phyloP scores from a whole-genome alignment of 2,329 filamentous ascomycete genomes.

The Clonostachys rhizophaga region DNA sequence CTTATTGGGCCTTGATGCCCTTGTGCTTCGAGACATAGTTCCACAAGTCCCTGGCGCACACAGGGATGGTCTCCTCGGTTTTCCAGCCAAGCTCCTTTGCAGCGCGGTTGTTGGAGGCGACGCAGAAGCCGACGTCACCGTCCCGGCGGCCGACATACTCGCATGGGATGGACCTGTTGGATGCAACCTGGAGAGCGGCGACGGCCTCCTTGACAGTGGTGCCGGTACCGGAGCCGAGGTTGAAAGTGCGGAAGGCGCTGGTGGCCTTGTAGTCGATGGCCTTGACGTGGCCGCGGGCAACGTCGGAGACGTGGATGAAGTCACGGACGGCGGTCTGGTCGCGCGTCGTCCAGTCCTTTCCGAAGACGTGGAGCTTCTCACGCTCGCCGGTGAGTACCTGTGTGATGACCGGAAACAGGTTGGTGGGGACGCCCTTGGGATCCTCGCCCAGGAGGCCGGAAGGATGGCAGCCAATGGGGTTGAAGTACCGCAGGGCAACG shows the following conservation, averaged over 20 bases:
- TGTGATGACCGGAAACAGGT: slow-evolving; percentile 60
- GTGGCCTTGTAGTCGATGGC: slow-evolving; percentile 35
- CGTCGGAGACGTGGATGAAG: slow-evolving; percentile 64
- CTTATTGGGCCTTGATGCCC: not conserved
- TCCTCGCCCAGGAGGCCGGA: slow-evolving; percentile 62
- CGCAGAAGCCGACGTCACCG: slow-evolving; percentile 37
- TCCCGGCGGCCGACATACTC: slow-evolving; percentile 26
- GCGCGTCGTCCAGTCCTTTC: slow-evolving; percentile 58
- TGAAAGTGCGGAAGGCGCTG: slow-evolving; percentile 32
- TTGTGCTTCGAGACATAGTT: slow-evolving; percentile 16
- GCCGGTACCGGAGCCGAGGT: slow-evolving; percentile 38
- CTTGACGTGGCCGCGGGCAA: slow-evolving; percentile 60
- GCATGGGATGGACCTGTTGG: slow-evolving; percentile 26
- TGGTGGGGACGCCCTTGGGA: slow-evolving; percentile 55
- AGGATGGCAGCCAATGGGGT: slow-evolving; percentile 61
- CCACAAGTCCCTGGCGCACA: slow-evolving; percentile 24
- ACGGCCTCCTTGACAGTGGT: slow-evolving; percentile 39
- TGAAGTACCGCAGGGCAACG: slow-evolving; percentile 62
- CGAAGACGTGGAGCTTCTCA: slow-evolving; percentile 54
- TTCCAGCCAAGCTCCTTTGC: slow-evolving; percentile 35
- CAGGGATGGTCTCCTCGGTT: slow-evolving; percentile 16
- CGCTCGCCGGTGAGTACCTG: slow-evolving; percentile 54
- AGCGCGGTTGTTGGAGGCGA: slow-evolving; percentile 32
- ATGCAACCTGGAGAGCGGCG: slow-evolving; percentile 27
- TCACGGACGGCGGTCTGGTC: slow-evolving; percentile 65